phyloP scores from a whole-genome alignment of 176 grass and related monocot species.

The Tillandsia leiboldiana region DNA sequence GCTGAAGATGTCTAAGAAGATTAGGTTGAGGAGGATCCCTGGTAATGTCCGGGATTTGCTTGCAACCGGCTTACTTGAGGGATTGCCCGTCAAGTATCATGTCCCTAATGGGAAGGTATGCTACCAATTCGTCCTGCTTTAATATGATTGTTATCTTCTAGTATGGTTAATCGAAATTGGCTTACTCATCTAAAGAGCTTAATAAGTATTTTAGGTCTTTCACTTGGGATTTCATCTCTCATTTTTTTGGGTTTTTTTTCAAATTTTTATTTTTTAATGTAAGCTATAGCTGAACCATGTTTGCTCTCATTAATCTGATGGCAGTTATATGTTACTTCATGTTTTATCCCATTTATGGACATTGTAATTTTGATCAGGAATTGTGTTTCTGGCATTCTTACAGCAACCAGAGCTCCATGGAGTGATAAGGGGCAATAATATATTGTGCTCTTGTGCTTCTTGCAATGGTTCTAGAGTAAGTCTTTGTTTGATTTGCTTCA shows the following conservation, averaged over 20 bases:
- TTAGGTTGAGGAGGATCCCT: conserved; percentile 35
- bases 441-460: conserved; percentile 53
- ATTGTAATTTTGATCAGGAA: conserved; percentile 25
- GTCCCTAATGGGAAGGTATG: conserved; percentile 61
- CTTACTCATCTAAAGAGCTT: neutral
- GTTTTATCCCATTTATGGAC: conserved; percentile 4
- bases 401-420: conserved; percentile 47
- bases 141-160: too few species aligned
- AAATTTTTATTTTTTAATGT: neutral
- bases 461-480: conserved; percentile 57
- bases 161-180: neutral
- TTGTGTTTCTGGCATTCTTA: conserved; percentile 36
- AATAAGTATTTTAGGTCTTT: too few species aligned
- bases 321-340: neutral
- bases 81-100: conserved; percentile 74
- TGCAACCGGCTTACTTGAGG: conserved; percentile 75
- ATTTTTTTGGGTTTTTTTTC: neutral
- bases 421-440: conserved; percentile 37
- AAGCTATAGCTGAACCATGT: neutral
- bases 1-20: conserved; percentile 54
- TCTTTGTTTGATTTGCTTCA: neutral
- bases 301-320: neutral
- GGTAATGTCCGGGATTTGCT: conserved; percentile 63
- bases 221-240: too few species aligned
- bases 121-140: neutral